These are phyloP conservation scores for Dothideomycetes sp. DNA, from an alignment of 2,329 filamentous ascomycete genomes.

Conservation along the genomic window DNA sequence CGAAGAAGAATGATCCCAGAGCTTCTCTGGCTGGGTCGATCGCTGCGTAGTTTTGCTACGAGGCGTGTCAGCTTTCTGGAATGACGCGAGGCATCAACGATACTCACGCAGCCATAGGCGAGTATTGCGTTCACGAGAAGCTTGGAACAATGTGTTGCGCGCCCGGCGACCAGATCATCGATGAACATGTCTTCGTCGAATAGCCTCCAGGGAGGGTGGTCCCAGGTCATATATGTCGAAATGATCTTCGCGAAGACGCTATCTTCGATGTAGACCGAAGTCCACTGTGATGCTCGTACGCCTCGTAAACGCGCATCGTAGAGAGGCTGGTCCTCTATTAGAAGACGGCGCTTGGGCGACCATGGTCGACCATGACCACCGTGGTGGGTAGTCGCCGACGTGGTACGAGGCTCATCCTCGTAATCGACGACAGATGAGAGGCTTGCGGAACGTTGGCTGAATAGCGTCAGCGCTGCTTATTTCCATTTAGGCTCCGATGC, in stretches of 20 bases:
- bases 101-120: constrained; percentile 10
- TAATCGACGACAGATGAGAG: background rate
- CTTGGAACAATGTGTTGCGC: constrained; percentile 11
- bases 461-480: background rate
- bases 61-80: background rate
- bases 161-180: constrained; percentile 9
- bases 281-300: constrained; percentile 9
- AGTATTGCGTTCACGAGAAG: constrained; percentile 14
- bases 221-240: constrained; percentile 13
- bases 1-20: background rate
- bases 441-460: background rate
- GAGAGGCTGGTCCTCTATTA: background rate
- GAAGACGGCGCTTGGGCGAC: no score
- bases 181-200: constrained; percentile 14
- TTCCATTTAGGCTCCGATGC: background rate
- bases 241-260: constrained; percentile 12
- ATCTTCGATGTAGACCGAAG: constrained; percentile 10
- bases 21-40: background rate
- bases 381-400: background rate
- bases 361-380: background rate
- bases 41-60: background rate
- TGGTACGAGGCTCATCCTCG: background rate
- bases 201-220: constrained; percentile 13
- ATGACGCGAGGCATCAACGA: background rate
- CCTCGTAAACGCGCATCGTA: background rate